A percentile compares a stretch with the other conserved stretches of the same genome.
These are phyloP conservation scores for Pestalotiopsis sp. DNA, from an alignment of 2,329 filamentous ascomycete species.

Conservation along the genomic window DNA sequence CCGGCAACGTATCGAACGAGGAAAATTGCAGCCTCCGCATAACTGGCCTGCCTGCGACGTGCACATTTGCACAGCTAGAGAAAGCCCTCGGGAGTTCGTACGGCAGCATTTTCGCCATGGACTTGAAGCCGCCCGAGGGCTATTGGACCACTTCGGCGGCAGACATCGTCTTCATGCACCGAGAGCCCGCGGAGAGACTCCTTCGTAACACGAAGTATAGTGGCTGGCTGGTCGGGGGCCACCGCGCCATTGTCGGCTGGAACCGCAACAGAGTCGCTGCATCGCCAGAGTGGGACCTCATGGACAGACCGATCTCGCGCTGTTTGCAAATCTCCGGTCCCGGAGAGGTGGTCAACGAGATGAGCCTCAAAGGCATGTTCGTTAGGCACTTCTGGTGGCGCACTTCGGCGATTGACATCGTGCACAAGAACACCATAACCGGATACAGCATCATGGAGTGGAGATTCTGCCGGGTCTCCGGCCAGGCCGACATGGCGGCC, in stretches of 20 bases:
- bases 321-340: not conserved
- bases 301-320: not conserved
- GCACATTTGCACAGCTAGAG: not conserved
- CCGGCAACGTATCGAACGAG: not conserved
- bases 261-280: not conserved
- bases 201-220: not conserved
- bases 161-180: not conserved
- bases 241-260: not conserved
- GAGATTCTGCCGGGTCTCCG: not conserved
- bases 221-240: not conserved
- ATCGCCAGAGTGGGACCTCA: not conserved
- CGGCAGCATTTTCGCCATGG: not conserved
- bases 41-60: not conserved
- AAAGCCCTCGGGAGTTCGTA: not conserved
- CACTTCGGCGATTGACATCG: not conserved
- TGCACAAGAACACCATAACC: not conserved
- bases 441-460: constrained; percentile 1
- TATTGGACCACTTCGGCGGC: not conserved
- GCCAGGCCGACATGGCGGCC: not conserved
- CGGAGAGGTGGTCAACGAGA: not conserved
- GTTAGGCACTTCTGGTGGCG: not conserved
- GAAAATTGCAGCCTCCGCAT: not conserved
- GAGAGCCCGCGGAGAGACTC: not conserved
- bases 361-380: not conserved
- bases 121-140: not conserved